A percentile compares a stretch with the other conserved stretches of the same genome.
These are phyloP conservation scores for Phaeosphaeriaceae sp. DNA, from an alignment of 2,329 filamentous ascomycete species.

Conservation along the genomic window DNA sequence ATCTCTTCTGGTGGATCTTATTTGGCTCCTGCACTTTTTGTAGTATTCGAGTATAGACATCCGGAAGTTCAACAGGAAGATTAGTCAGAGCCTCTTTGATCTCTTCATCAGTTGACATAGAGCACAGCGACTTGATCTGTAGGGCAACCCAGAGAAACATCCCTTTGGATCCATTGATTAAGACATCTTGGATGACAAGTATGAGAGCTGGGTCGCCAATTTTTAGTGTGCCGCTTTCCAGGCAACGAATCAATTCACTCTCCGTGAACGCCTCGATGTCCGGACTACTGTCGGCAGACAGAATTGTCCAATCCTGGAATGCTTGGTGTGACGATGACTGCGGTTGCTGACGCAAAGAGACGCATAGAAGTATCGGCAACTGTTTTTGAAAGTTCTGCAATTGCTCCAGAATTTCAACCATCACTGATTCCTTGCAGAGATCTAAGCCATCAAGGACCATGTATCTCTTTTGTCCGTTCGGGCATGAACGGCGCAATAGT, in stretches of 20 bases:
- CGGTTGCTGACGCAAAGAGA: slow-evolving; percentile 31
- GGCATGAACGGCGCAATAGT: slow-evolving; percentile 20
- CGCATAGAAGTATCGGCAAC: slow-evolving; percentile 28
- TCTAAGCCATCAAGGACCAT: slow-evolving; percentile 48
- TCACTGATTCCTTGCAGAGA: slow-evolving; percentile 33
- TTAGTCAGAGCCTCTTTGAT: slow-evolving; percentile 40
- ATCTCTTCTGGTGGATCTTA: slow-evolving; percentile 8
- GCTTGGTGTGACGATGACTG: slow-evolving; percentile 9
- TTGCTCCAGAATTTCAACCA: slow-evolving; percentile 19
- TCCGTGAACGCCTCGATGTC: slow-evolving; percentile 37
- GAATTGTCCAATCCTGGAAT: background rate
- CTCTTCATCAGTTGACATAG: slow-evolving; percentile 44
- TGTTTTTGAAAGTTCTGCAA: slow-evolving; percentile 30
- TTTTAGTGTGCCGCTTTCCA: slow-evolving; percentile 18
- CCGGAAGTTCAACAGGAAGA: slow-evolving; percentile 24
- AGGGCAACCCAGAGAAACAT: slow-evolving; percentile 39
- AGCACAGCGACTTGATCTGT: slow-evolving; percentile 37
- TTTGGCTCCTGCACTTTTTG: slow-evolving; percentile 4
- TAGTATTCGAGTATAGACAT: slow-evolving; percentile 29
- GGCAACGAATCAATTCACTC: slow-evolving; percentile 30
- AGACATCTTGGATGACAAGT: slow-evolving; percentile 31
- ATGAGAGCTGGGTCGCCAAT: slow-evolving; percentile 36
- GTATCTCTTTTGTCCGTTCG: slow-evolving; percentile 30
- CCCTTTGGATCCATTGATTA: slow-evolving; percentile 27
- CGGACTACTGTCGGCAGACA: slow-evolving; percentile 16